Conservation (phyloP, 2,329 filamentous ascomycete species). For the Apiospora pterosperma region DNA sequence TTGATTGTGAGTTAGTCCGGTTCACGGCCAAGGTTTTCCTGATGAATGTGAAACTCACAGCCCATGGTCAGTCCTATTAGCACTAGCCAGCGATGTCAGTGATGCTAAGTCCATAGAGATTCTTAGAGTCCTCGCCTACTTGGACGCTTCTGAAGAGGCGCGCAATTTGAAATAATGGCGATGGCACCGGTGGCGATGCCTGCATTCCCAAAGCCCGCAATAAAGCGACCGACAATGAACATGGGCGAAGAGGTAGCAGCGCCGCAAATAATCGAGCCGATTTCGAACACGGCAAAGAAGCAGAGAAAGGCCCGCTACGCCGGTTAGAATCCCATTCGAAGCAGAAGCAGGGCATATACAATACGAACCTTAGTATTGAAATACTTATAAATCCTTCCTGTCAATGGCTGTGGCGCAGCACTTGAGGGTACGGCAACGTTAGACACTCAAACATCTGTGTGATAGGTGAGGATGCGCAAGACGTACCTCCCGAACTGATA, state of each 20-base stretch:
- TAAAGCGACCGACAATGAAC: conserved; percentile 32
- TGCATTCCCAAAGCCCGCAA: conserved; percentile 31
- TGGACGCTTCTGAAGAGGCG: conserved; percentile 14
- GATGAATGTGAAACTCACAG: conserved; percentile 20
- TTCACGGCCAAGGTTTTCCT: conserved; percentile 10
- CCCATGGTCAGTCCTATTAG: conserved; percentile 17
- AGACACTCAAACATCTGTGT: neutral
- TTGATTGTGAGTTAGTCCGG: conserved; percentile 1
- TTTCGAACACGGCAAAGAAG: conserved; percentile 32
- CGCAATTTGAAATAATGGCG: conserved; percentile 16
- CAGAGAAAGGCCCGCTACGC: conserved; percentile 14
- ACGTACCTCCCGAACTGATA: conserved; percentile 22
- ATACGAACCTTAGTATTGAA: conserved; percentile 30
- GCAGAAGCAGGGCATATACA: too few relatives aligned
- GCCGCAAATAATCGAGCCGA: conserved; percentile 33
- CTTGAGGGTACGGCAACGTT: conserved; percentile 28
- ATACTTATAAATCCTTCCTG: conserved; percentile 33
- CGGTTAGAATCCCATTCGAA: too few relatives aligned
- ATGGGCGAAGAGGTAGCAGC: conserved; percentile 25
- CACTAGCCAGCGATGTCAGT: conserved; percentile 13
- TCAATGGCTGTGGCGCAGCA: conserved; percentile 33
- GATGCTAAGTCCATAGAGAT: conserved; percentile 18
- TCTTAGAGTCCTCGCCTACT: conserved; percentile 9
- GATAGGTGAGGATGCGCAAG: neutral
- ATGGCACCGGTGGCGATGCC: conserved; percentile 24